Conservation (phyloP, 495 filamentous ascomycete species). For the Penicillium psychrofluorescens region DNA sequence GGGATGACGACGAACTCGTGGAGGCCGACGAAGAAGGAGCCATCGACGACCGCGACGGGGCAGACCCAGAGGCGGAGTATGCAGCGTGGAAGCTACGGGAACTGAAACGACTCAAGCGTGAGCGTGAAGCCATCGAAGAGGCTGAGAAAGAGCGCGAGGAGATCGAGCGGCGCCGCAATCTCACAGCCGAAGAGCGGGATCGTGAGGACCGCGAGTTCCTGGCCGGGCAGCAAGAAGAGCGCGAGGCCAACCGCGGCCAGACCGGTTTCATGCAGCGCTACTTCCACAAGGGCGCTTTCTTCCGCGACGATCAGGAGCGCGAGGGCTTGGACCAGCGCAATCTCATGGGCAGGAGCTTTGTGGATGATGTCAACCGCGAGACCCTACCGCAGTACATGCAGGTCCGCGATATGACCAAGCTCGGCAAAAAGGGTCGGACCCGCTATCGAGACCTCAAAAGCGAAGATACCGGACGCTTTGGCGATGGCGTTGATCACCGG, state of each 20-base stretch:
- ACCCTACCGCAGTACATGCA: conserved; percentile 88
- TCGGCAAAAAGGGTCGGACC: conserved; percentile 87
- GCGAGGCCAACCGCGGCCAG: conserved; percentile 72
- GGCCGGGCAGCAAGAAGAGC: conserved; percentile 73
- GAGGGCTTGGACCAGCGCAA: conserved; percentile 69
- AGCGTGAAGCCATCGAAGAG: conserved; percentile 74
- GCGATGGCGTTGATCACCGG: conserved; percentile 47
- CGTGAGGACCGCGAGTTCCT: conserved; percentile 79
- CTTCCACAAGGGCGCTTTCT: conserved; percentile 95
- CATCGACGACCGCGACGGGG: conserved; percentile 77
- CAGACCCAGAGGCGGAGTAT: conserved; percentile 83
- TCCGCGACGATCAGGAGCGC: conserved; percentile 67
- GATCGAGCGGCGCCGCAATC: conserved; percentile 77
- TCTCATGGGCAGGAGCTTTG: conserved; percentile 71
- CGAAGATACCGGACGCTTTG: conserved; percentile 91
- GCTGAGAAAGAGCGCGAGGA: conserved; percentile 84
- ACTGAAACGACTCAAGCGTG: conserved; percentile 76
- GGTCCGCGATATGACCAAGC: conserved; percentile 85
- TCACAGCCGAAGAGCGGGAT: conserved; percentile 80
- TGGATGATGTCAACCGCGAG: conserved; percentile 72
- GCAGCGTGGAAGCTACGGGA: conserved; percentile 94
- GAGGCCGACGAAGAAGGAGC: conserved; percentile 53
- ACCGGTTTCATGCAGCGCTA: conserved; percentile 93
- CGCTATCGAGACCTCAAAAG: conserved; percentile 80
- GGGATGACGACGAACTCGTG: conserved; percentile 76